Base-by-base conservation (phyloP, 257 asterid genomes). In the Petunia axillaris region DNA sequence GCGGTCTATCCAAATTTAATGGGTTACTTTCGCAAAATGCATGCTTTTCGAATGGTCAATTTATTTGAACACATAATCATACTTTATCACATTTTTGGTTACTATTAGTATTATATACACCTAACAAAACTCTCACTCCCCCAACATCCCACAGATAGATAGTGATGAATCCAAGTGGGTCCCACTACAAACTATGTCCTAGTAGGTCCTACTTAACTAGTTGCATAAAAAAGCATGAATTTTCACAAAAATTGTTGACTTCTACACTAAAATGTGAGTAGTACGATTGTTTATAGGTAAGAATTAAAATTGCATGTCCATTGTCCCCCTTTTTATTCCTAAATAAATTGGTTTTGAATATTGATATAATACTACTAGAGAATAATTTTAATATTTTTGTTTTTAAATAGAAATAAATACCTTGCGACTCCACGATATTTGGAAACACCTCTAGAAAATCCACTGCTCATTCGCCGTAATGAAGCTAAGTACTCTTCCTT, bases 391-490 rank as follows among this genome's bases (percentile, higher is more conserved):
- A 0, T 25, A 59, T 16, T 6, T 58, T 55, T 40, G 25, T 65
- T 64, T 1, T 25, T 39, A 40, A 4, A 67, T 52, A 67, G 15
- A 40, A 67, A 16, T 63, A 64, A 64, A 64, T 87, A 93, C 98
- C 97, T 93, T 9, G 98, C 98, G 1, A 93, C 98, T 0, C 98
- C 98, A 1, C 98, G 90, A 81, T 89, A 93, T 76, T 91, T 90
- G 0, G 98, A 93, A 66, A 89, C 97, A 0, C 98, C 98, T 10
- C 98, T 83, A 0, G 98, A 93, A 79, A 93, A 93, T 10, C 98
- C 98, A 14, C 95, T 91, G 50, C 98, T 93, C 73, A 64, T 82
- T 59, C 98, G 87, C 66, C 98, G 76, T 4, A 93, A 84, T 0
- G 97, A 86, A 8, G 97, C 96, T 53, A 93, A 77, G 82, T 80